Base-by-base conservation (phyloP, 169 alveolate genomes). In the Plasmodium vivax region DNA sequence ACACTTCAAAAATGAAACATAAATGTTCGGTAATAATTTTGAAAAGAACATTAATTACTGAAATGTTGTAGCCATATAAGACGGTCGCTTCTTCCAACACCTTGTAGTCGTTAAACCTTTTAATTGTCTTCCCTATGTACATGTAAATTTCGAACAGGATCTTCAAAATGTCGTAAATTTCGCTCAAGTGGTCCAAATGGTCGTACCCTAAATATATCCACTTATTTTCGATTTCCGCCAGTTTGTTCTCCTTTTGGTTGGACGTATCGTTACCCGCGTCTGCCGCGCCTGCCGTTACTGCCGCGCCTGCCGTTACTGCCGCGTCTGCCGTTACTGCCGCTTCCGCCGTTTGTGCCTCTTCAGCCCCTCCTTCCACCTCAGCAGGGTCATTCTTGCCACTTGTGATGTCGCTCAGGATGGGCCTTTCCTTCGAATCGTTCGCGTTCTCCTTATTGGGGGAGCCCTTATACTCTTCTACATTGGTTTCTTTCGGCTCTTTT, bases 191-290 rank as follows among this genome's bases (percentile, higher is more conserved):
- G 14, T 83, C 85, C 79, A 92, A 82, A 34, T 83, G 23, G 10
- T 81, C 84, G 56, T 47, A 92, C 27, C 95, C 95, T 92, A 92
- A 73, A 71, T 58, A 92, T 9, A 73, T 34, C 95, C 95, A 92
- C 43, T 71, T 71, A 73, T 71, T 82, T 51, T 80, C 85, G 14
- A 45, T 72, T 72, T 19, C 56, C 19, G 23, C 10, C 32, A 71
- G 34, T 36, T 58, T 38, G 38, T 92, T 38, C 32, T 83, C 85
- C 43, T 43, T 36, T 72, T 43, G 32, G 75, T 47, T 43, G 62
- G 36, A 14, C n/a, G 9, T n/a, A 82, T 10, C 4, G 27, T 75
- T 51, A 19, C 34, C 62, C 27, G 58, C 8, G 34, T 32, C 62
- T 73, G 51, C 82, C 38, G 30, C 30, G 27, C 0, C 19, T 73